Evolutionary conservation across 306 rosid genomes (phyloP).

Genomic region (Acacia confusa): DNA sequence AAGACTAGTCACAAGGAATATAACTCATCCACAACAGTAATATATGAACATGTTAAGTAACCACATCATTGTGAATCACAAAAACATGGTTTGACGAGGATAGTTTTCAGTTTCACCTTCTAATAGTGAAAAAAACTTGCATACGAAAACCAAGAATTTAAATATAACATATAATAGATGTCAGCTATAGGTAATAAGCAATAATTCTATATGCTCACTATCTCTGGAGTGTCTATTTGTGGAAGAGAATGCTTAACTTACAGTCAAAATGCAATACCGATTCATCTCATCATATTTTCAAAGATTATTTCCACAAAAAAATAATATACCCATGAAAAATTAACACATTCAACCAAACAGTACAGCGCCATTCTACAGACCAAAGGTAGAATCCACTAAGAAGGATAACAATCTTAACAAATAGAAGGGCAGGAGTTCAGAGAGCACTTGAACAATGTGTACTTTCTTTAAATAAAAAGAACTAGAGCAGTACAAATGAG

Average conservation of each 20-base stretch:
- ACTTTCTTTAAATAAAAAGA: neutral
- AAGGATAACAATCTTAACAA: neutral
- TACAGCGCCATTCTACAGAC: neutral
- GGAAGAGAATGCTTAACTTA: neutral
- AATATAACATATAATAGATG: neutral
- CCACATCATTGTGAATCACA: neutral
- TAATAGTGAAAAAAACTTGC: neutral
- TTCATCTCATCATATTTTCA: slow-evolving; percentile 4
- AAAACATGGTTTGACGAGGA: neutral
- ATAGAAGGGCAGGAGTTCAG: neutral
- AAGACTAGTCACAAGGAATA: neutral
- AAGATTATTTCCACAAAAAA: neutral
- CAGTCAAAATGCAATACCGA: neutral
- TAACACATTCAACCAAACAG: neutral
- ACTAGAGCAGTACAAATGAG: neutral
- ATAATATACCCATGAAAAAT: neutral
- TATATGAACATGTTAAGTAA: neutral
- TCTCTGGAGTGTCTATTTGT: neutral
- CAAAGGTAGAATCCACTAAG: neutral
- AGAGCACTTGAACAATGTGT: neutral
- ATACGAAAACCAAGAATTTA: neutral
- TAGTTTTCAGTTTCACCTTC: neutral
- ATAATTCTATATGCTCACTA: neutral
- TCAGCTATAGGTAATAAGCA: neutral
- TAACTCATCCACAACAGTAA: slow-evolving; percentile 3